Conservation (phyloP, 2,329 filamentous ascomycete species). For the Pseudopyricularia javanii region DNA sequence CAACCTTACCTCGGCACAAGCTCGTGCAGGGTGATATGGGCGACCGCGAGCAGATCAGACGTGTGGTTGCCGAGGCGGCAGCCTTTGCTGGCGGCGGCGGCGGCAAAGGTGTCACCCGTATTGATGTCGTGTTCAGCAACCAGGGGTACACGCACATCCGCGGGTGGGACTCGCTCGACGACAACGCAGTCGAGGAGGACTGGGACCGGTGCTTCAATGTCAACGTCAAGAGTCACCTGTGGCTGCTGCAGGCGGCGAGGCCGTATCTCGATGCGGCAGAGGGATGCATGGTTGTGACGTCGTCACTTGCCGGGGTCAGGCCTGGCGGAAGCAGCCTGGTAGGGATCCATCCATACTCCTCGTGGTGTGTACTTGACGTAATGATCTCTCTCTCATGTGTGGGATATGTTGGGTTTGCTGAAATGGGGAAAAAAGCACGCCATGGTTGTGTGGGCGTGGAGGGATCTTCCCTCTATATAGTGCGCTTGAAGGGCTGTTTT, state of each 20-base stretch:
- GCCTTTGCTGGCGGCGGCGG: conserved; percentile 41
- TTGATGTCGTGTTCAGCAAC: conserved; percentile 73
- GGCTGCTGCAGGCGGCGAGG: conserved; percentile 43
- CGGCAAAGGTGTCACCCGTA: too few species aligned
- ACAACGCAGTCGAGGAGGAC: conserved; percentile 42
- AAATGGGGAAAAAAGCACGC: too few species aligned
- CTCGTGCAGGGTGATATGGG: conserved; percentile 57
- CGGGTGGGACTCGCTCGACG: conserved; percentile 32
- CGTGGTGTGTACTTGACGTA: neutral
- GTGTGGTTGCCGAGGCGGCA: conserved; percentile 46
- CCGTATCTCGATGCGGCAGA: conserved; percentile 40
- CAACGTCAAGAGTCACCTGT: conserved; percentile 52
- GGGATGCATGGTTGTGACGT: conserved; percentile 51
- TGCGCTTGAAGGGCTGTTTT: too few species aligned
- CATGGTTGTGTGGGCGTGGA: too few species aligned
- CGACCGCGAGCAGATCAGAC: conserved; percentile 41
- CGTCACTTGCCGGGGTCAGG: conserved; percentile 51
- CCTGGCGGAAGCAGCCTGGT: conserved; percentile 49
- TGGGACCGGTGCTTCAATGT: conserved; percentile 48
- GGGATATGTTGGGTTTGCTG: too few species aligned
- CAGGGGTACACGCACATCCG: conserved; percentile 43
- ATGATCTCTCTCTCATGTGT: neutral
- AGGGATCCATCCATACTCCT: neutral
- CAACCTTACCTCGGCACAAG: conserved; percentile 3
- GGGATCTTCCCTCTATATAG: too few species aligned